These are phyloP conservation scores for Curvularia hawaiiensis DNA, from an alignment of 2,329 filamentous ascomycete genomes.

Conservation along the genomic window DNA sequence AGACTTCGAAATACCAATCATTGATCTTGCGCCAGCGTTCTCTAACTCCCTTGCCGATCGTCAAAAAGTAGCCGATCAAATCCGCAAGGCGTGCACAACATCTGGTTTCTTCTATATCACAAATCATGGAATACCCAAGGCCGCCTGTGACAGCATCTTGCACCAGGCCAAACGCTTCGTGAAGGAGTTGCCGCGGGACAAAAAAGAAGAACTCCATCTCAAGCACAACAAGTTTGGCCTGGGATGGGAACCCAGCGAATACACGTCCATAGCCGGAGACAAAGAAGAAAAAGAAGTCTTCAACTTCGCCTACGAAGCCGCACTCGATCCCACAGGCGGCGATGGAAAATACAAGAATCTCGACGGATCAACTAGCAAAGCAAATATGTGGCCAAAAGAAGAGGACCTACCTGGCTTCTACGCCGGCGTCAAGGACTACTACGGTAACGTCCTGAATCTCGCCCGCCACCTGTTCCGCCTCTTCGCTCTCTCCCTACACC, in stretches of 20 bases:
- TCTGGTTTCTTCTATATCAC: slow-evolving; percentile 52
- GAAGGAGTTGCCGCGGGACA: slow-evolving; percentile 34
- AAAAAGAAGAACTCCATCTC: slow-evolving; percentile 49
- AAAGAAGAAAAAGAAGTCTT: slow-evolving; percentile 51
- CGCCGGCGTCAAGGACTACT: slow-evolving; percentile 46
- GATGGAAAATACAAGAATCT: slow-evolving; percentile 51
- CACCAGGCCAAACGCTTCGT: slow-evolving; percentile 47
- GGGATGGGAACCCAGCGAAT: slow-evolving; percentile 51
- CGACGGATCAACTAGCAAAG: slow-evolving; percentile 45
- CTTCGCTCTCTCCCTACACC: slow-evolving; percentile 47
- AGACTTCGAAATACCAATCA: slow-evolving; percentile 45
- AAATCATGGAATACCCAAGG: slow-evolving; percentile 42
- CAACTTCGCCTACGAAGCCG: slow-evolving; percentile 51
- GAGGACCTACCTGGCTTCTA: slow-evolving; percentile 49
- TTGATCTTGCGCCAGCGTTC: slow-evolving; percentile 48
- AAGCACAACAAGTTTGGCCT: slow-evolving; percentile 48
- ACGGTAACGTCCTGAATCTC: slow-evolving; percentile 42
- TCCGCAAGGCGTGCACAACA: slow-evolving; percentile 47
- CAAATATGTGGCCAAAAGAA: slow-evolving; percentile 49
- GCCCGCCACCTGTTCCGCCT: slow-evolving; percentile 50
- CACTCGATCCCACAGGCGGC: slow-evolving; percentile 47
- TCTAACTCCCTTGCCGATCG: slow-evolving; percentile 38
- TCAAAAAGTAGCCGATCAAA: slow-evolving; percentile 46
- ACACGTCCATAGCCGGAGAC: slow-evolving; percentile 49
- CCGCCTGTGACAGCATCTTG: slow-evolving; percentile 40